These are phyloP conservation scores for Fusarium albidum DNA, from an alignment of 2,329 filamentous ascomycete species.

Conservation along the genomic window DNA sequence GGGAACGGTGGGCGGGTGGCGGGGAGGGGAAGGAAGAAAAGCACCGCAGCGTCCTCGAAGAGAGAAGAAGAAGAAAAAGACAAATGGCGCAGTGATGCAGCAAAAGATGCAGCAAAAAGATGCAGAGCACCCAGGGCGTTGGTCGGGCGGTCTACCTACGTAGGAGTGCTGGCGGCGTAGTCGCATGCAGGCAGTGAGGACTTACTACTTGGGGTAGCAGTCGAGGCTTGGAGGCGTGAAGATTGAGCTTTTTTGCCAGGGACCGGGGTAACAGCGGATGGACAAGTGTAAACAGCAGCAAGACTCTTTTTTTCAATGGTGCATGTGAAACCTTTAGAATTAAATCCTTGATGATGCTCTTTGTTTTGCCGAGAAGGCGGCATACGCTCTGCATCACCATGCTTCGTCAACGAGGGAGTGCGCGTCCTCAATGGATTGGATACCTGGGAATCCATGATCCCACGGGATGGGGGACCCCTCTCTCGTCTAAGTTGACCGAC, in stretches of 20 bases:
- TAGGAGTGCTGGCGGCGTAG: neutral
- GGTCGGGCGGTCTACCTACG: neutral
- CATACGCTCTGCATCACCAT: too few relatives aligned
- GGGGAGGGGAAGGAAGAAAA: too few relatives aligned
- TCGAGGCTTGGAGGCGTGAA: conserved; percentile 8
- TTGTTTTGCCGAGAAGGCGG: too few relatives aligned
- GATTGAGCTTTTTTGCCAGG: neutral
- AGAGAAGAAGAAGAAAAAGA: too few relatives aligned
- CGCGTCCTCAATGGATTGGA: too few relatives aligned
- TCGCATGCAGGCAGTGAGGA: neutral
- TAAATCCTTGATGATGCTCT: too few relatives aligned
- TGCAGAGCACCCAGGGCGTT: neutral
- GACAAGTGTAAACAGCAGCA: neutral
- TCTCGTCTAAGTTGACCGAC: neutral
- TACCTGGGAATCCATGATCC: too few relatives aligned
- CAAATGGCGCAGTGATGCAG: conserved; percentile 13
- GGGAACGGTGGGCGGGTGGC: too few relatives aligned
- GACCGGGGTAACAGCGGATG: conserved; percentile 1
- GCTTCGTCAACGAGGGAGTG: too few relatives aligned
- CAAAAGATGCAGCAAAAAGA: conserved; percentile 6
- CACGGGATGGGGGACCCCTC: neutral
- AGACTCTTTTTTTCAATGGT: neutral
- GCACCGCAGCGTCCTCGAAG: neutral
- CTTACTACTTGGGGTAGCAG: conserved; percentile 13
- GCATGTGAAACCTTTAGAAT: too few relatives aligned